Base-by-base conservation (phyloP, 768 basidiomycete genomes). In the Suillus bovinus region DNA sequence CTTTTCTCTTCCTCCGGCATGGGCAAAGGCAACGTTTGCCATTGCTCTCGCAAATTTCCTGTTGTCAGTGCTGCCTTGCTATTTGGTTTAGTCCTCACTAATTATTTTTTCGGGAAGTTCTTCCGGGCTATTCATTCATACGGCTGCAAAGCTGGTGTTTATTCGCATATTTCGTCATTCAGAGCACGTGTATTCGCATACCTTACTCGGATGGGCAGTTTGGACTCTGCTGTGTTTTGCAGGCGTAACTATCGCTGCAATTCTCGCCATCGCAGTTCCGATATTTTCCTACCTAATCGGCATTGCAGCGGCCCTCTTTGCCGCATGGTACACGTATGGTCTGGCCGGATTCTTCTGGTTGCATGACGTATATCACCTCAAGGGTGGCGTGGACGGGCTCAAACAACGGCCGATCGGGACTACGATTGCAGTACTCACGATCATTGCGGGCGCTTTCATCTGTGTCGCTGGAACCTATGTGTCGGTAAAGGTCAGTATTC, bases 321-420 rank as follows among this genome's bases (percentile, higher is more conserved):
- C 84, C 9, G 78, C 81, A n/a, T 85, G 84, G 82, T 86, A 82
- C 66, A 84, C 84, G 16, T 84, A 84, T 64, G 83, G 83, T 31
- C 31, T 72, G 9, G 81, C 82, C 11, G 82, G 83, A 2, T 82
- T 81, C 64, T 85, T 85, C 71, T 85, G 82, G 80, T 61, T 85
- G 29, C 74, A 83, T 63, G 83, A 85, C 67, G 71, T 74, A 14
- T 80, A 81, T 63, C 71, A 83, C 63, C 64, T 80, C 13, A 71
- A 75, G 52, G 81, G 79, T 5, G 77, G 76, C 46, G 71, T 70
- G 42, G 55, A 53, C n/a, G 74, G 68, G 10, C 66, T 81, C 56
- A 73, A 66, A 52, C 67, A 66, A n/a, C 67, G 71, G 58, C 77
- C 76, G 54, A 44, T 74, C 11, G 75, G 76, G 57, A 73, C 77